Evolutionary conservation across 768 basidiomycete genomes (phyloP), one percentile per base, ranked within the genome.

Genomic region (Panaeolus papilionaceus): DNA sequence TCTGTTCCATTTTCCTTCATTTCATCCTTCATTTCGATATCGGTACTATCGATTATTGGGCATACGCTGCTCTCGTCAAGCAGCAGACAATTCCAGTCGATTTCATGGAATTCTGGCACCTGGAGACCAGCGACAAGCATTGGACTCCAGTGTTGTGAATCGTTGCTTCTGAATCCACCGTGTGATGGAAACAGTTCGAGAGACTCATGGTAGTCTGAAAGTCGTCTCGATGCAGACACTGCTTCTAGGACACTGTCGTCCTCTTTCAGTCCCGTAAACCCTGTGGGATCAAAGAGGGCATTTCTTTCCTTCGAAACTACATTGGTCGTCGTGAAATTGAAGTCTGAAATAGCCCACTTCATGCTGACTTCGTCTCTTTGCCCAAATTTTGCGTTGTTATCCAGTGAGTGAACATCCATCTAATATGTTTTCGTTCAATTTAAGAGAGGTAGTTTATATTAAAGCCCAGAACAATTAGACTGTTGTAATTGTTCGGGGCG

Each of bases 1-100:
- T 44, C 5, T 44, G 12, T 12, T 18, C 42, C 16, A 44, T 44
- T 44, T 44, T 44, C 18, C 42, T 44, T 44, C 42, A 16, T 44
- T 44, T 18, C 42, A 44, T 44, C 42, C 42, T 68, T 65, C 75
- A 76, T 76, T 12, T 86, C 79, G 38, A 85, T 79, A 75, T 76
- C 73, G 11, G 12, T 18, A 12, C 14, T 14, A 44, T 16, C 42
- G 12, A 44, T 44, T 44, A 16, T 44, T 44, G 42, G 14, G 18
- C 18, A 6, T 44, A 2, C 42, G 14, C 2, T 18, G 16, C 18
- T 18, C 10, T 44, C 42, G 18, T 12, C 11, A 18, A 33, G 16
- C 16, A 44, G 14, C 42, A 16, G 42, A 44, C 1, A 44, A 44
- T 6, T 16, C 14, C 39, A 10, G 10, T 40, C 9, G 39, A 14